Evolutionary conservation across 768 basidiomycete species (phyloP), one percentile per base, ranked within the genome.

Genomic region (Chlorophyllum brunneum): DNA sequence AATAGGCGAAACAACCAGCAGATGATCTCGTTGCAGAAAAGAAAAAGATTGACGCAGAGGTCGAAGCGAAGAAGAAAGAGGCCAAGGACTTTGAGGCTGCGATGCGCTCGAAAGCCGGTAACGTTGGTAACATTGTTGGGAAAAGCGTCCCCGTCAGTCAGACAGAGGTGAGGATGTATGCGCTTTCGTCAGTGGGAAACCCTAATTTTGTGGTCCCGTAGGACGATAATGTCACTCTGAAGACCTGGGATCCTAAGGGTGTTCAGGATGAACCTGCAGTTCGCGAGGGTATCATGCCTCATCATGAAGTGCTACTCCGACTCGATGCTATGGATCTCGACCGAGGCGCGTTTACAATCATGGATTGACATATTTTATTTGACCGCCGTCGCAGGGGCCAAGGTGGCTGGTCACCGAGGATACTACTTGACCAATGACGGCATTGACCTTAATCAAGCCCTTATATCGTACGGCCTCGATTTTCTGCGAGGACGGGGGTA

Each of bases 281-380:
- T 60, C 82, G 80, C 65, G 71, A 77, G 3, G 86, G 80, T 43
- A 92, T 98, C 63, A 79, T 98, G 71, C 86, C 95, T n/a, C 97
- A 99, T 67, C 95, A 99, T 62, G 97, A 99, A 72, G 92, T 98
- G 22, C 79, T 99, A 41, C 80, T 93, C 41, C 81, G 92, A 37
- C 73, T 99, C 23, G 97, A 97, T 62, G 94, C 92, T 20, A 94
- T 95, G 81, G 97, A 98, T 67, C 83, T 97, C 40, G 97, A 99
- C 67, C 81, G 97, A 67, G 97, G 92, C 86, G 55, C n/a, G 75
- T 65, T 36, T 15, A 9, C 13, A 50, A 16, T 43, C 5, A 5
- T 31, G 29, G 18, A 13, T 23, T 24, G 7, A 13, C 5, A 31
- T n/a, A n/a, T 24, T 40, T 15, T 53, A 52, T 9, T 36, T 37